Conservation (phyloP, 305 asterid species). For the Stenogyne calaminthoides region DNA sequence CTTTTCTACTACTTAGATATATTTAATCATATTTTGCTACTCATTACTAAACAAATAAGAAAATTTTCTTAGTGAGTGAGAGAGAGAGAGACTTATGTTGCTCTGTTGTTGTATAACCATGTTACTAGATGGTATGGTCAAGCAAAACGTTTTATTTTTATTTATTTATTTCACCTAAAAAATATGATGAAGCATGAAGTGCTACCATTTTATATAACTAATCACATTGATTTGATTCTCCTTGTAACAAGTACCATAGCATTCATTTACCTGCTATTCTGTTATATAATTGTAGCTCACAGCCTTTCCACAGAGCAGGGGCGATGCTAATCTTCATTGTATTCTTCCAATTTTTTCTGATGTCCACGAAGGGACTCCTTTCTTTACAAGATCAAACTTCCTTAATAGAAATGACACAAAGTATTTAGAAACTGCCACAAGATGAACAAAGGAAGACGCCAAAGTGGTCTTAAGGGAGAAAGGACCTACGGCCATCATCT, state of each 20-base stretch:
- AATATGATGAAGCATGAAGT: neutral
- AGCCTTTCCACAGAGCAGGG: too few relatives aligned
- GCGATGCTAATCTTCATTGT: neutral
- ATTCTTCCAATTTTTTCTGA: neutral
- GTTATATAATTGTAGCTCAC: neutral
- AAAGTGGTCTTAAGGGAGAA: too few relatives aligned
- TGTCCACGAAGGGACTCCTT: neutral
- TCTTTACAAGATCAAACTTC: neutral
- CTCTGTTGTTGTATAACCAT: conserved; percentile 2
- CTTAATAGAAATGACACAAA: neutral
- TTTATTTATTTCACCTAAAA: neutral
- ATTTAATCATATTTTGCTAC: neutral
- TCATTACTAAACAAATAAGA: conserved; percentile 17
- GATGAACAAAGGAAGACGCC: too few relatives aligned
- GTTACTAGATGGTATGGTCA: neutral
- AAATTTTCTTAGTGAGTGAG: neutral
- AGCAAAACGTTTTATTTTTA: neutral
- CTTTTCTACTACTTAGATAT: neutral
- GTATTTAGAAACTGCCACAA: neutral
- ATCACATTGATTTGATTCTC: neutral
- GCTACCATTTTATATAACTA: neutral
- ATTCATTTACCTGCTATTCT: too few relatives aligned
- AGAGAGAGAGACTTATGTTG: conserved; percentile 21
- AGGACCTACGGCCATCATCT: too few relatives aligned
- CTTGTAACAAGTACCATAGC: neutral